Conservation (phyloP, 257 asterid species). For the Ajuga chamaepitys region DNA sequence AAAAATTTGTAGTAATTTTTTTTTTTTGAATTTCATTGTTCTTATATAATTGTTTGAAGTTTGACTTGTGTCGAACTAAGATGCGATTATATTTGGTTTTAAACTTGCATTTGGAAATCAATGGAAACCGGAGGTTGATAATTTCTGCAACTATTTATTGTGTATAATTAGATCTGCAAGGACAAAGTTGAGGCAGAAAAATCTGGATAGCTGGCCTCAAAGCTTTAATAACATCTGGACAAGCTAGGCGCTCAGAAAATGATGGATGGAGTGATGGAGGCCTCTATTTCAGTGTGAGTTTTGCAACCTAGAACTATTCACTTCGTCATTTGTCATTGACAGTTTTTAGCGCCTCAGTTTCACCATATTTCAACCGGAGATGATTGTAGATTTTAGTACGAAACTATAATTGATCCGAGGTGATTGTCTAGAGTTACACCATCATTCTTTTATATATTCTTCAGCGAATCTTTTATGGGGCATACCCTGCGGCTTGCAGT, state of each 20-base stretch:
- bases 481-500: background rate
- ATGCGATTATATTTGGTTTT: background rate
- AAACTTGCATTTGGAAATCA: constrained; percentile 1
- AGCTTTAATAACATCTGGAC: constrained; percentile 71
- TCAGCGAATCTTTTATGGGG: background rate
- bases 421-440: background rate
- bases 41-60: background rate
- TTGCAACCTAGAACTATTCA: constrained; percentile 9
- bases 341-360: background rate
- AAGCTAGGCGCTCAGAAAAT: constrained; percentile 83
- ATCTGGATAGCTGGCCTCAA: constrained; percentile 86
- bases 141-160: constrained; percentile 5
- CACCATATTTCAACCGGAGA: background rate
- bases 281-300: constrained; percentile 67
- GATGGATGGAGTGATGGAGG: constrained; percentile 95
- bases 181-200: constrained; percentile 93
- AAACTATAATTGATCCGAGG: background rate
- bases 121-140: too few relatives aligned
- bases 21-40: background rate
- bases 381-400: background rate
- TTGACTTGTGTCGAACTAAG: background rate
- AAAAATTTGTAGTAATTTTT: background rate
- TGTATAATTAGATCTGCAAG: constrained; percentile 62
- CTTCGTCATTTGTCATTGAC: background rate
- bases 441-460: background rate